Evolutionary conservation across 225 moss, liverwort and hornwort genomes (phyloP).

Genomic region (Ulota crispa): DNA sequence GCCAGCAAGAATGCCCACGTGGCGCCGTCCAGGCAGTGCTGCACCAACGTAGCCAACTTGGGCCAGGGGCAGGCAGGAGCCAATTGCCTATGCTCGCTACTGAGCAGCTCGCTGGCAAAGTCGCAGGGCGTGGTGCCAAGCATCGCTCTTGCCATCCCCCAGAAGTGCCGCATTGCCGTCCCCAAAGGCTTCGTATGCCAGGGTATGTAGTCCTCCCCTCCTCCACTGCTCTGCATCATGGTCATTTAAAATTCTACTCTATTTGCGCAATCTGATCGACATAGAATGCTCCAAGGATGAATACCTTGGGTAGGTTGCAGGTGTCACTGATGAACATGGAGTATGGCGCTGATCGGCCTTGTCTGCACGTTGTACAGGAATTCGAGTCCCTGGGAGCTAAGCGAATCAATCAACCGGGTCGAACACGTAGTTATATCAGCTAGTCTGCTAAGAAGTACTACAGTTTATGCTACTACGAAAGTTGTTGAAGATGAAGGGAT

Average conservation of each 20-base stretch:
- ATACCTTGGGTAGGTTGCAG: not conserved
- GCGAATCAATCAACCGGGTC: not conserved
- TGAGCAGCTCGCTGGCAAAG: not conserved
- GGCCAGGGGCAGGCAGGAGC: not conserved
- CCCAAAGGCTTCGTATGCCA: conserved; percentile 2
- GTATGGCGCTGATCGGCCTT: not conserved
- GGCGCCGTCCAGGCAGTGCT: not conserved
- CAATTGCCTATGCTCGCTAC: not conserved
- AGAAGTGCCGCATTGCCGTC: conserved; percentile 1
- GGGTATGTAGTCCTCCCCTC: not conserved
- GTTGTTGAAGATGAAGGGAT: not conserved
- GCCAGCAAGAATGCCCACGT: not conserved
- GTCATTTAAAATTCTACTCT: not conserved
- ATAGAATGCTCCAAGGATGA: not conserved
- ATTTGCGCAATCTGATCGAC: not conserved
- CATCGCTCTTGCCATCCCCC: not conserved
- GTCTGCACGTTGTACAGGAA: not conserved
- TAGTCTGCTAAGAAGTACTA: not conserved
- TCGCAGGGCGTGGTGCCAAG: not conserved
- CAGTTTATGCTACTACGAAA: not conserved
- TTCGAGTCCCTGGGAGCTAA: not conserved
- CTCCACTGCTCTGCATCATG: not conserved
- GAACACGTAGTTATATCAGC: not conserved
- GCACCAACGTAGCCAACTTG: not conserved
- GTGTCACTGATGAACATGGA: not conserved